Base-by-base conservation (phyloP, 2,329 filamentous ascomycete genomes). In the Trichoderma sp. region DNA sequence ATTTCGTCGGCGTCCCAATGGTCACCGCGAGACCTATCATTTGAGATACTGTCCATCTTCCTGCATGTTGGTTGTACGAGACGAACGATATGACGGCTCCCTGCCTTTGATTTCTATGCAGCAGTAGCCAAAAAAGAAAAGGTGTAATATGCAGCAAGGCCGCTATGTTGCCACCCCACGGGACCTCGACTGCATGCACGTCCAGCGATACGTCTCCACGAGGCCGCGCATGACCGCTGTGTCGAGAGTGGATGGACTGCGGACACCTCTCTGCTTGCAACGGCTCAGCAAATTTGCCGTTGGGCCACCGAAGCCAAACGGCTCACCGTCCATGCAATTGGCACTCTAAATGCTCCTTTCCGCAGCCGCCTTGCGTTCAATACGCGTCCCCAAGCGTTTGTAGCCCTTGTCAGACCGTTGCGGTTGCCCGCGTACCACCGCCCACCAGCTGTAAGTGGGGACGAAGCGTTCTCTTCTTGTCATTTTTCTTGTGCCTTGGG, bases 131-230 rank as follows among this genome's bases (percentile, higher is more conserved):
- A 58, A 39, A n/a, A 34, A 58, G 30, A 70, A 57, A 34, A 70
- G 68, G 34, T 15, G 17, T 34, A 32, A 36, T 61, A 39, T 50
- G 30, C 66, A 61, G 66, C 55, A 61, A 59, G 34, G 34, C 55
- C 17, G 28, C 57, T 26, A 59, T 65, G 39, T 53, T 68, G 70
- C 55, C 70, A 68, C 70, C 43, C 76, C 78, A 79, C 78, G 77
- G 76, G 78, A 79, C 78, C 76, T 76, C 71, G 73, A 72, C 76
- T 75, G 73, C 74, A 79, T 79, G 78, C 77, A 79, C 74, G 75
- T 73, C 73, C 76, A 74, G 74, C 75, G 76, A 43, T 70, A 63
- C 32, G 59, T 32, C 68, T 64, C 59, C 68, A 70, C 68, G 58
- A 70, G 39, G 36, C 26, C 68, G 20, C 58, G 50, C 68, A 70